These are phyloP conservation scores for Leccinum barrowsii DNA, from an alignment of 768 basidiomycete genomes.

Conservation along the genomic window DNA sequence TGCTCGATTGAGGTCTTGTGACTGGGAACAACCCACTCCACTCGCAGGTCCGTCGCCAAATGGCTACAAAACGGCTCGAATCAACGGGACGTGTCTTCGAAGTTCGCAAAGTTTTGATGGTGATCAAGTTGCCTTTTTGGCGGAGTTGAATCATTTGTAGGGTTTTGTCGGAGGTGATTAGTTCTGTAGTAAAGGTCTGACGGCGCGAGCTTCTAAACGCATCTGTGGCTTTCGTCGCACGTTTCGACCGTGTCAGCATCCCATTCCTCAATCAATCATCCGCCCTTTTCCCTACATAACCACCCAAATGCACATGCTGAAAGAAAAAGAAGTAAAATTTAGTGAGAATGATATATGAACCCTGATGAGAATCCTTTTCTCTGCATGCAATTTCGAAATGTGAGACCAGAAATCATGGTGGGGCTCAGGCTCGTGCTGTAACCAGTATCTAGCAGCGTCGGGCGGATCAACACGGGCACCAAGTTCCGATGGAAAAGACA, in stretches of 20 bases:
- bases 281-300: background rate
- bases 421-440: background rate
- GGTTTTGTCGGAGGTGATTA: background rate
- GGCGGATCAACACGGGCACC: background rate
- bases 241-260: background rate
- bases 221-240: background rate
- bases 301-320: background rate
- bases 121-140: background rate
- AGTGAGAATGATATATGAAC: background rate
- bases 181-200: background rate
- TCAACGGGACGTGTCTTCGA: background rate
- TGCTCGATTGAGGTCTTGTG: background rate
- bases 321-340: background rate
- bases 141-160: background rate
- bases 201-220: background rate
- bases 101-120: background rate
- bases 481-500: background rate
- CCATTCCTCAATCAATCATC: background rate
- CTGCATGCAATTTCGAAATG: background rate
- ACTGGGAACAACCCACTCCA: background rate
- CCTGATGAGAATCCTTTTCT: background rate
- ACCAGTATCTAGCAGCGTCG: background rate
- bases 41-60: background rate
- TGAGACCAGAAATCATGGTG: background rate
- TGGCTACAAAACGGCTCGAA: background rate